These are phyloP conservation scores for Agrocybe praecox DNA, from an alignment of 768 basidiomycete genomes.

Conservation along the genomic window DNA sequence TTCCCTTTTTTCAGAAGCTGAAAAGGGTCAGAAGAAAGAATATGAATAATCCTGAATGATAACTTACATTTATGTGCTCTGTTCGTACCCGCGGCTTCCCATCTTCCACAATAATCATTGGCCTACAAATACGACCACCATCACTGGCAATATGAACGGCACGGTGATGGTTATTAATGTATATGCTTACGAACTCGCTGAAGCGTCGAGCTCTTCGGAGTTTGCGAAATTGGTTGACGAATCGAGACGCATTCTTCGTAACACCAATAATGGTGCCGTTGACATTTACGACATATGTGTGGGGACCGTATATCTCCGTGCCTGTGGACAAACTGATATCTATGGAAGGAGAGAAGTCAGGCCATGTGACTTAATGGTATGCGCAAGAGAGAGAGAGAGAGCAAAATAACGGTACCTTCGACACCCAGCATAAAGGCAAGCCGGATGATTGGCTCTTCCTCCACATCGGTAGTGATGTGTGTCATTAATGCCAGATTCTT, in stretches of 20 bases:
- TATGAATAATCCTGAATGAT: neutral
- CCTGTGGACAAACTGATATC: conserved; percentile 94
- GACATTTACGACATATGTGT: conserved; percentile 94
- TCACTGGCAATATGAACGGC: conserved; percentile 96
- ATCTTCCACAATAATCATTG: conserved; percentile 94
- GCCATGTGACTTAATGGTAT: neutral
- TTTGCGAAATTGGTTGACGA: conserved; percentile 90
- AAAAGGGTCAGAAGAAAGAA: neutral
- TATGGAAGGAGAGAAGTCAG: conserved; percentile 24
- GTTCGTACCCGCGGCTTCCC: conserved; percentile 73
- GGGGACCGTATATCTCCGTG: conserved; percentile 92
- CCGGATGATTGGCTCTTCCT: conserved; percentile 90
- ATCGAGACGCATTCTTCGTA: conserved; percentile 81
- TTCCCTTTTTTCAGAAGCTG: conserved; percentile 80
- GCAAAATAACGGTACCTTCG: conserved; percentile 61
- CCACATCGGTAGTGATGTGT: conserved; percentile 98
- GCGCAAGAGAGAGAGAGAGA: neutral
- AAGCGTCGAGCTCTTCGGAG: conserved; percentile 89
- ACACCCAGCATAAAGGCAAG: conserved; percentile 95
- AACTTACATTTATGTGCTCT: conserved; percentile 75
- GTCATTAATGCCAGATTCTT: conserved; percentile 99
- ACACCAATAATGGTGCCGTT: conserved; percentile 96
- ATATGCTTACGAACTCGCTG: conserved; percentile 96
- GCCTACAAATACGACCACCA: conserved; percentile 96
- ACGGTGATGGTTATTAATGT: conserved; percentile 93